Evolutionary conservation across 2,329 filamentous ascomycete genomes (phyloP), one percentile per base, ranked within the genome.

Genomic region (Venturiaceae sp.): DNA sequence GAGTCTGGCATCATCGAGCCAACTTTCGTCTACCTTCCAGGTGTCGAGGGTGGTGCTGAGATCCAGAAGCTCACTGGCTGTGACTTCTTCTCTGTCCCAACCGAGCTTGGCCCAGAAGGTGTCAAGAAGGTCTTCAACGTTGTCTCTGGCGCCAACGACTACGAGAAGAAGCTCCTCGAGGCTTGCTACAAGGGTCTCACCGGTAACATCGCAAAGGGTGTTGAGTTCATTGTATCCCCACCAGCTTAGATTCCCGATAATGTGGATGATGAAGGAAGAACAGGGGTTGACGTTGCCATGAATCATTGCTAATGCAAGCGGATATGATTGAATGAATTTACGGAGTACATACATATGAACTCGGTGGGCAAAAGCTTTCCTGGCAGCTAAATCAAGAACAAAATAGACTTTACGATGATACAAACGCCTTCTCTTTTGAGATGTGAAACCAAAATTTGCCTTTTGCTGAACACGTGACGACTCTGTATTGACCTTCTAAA

Each of bases 31-130:
- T 96, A 96, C 80, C 88, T 97, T 36, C 86, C 89, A 54, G 92
- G 92, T 74, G 83, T 99, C 54, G 77, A 87, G 58, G 94, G 92
- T 62, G 94, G 94, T 69, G 88, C 92, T 57, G 90, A 83, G 65
- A 87, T 99, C 67, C 82, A 82, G 63, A 90, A 95, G 81, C 83
- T 86, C 69, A 90, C 87, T 62, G 92, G 91, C 66, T 72, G 75
- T 63, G 92, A 99, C 59, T 99, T 89, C 82, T 99, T 99, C 84
- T 96, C 94, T 60, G 90, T 95, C 58, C 92, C 92, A 62, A 84
- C 97, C 66, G 90, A 96, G 78, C 90, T 99, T 66, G 94, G 94
- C 70, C 80, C 84, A 72, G 85, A 85, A 67, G 94, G 94, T 75
- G 90, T 82, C 59, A 87, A 94, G 78, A 94, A 94, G 79, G 90